Evolutionary conservation across 176 grass and related monocot genomes (phyloP), one percentile per base, ranked within the genome.

Genomic region (Tuctoria greenei): DNA sequence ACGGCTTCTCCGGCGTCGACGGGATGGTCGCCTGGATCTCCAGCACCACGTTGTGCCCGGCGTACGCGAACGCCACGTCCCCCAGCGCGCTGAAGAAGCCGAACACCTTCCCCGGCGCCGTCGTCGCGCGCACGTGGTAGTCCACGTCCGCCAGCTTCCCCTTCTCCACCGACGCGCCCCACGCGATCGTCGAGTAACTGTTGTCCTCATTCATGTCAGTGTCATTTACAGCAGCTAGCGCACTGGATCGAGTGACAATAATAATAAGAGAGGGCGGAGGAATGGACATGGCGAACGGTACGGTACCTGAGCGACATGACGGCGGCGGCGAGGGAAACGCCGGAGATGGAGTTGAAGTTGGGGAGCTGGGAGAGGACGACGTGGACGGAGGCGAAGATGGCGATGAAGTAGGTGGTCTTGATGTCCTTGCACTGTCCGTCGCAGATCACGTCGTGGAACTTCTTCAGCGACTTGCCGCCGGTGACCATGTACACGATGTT

Each of bases 401-500:
- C 91, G 84, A 97, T 97, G 84, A 93, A 97, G 75, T 93, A 97
- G 10, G 86, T 91, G 20, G 38, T 56, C 79, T 93, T 97, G 80
- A 97, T 87, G 40, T 20, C 3, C 76, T 88, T 97, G 86, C 90
- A 91, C 59, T 49, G 27, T 15, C 2, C 4, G 1, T 69, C 80
- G 61, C 94, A 97, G 67, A 97, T 77, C n/a, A 88, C 66, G 25
- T 93, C 88, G 47, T 93, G 94, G 69, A 97, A 93, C 84, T 93
- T 97, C 88, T 89, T 86, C 21, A 97, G 81, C 7, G 94, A 97
- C 51, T 69, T 88, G 25, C 94, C 94, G 11, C 94, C 94, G 24
- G 94, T 97, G 27, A 97, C 94, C 94, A 97, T 97, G 86, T 97
- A 97, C 1, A 97, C 88, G n/a, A 97, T 97, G 88, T 97, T 80